Evolutionary conservation across 140 eudicot genomes (phyloP).

Genomic region (Anethum foeniculum): DNA sequence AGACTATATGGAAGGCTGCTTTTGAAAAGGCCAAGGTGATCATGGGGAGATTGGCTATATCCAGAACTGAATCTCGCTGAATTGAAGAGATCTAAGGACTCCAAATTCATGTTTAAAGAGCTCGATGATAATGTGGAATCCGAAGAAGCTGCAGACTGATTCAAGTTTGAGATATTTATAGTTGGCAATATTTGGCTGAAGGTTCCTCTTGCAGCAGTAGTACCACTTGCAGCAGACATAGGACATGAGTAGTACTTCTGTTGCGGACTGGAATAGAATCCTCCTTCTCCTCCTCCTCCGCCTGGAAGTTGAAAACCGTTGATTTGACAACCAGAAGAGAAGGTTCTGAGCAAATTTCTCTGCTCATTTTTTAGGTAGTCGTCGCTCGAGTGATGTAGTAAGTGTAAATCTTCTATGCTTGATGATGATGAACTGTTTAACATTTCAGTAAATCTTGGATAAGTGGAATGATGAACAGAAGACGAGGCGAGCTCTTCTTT

Average conservation of each 20-base stretch:
- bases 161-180: slow-evolving; percentile 47
- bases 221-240: slow-evolving; percentile 3
- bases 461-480: slow-evolving; percentile 22
- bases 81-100: slow-evolving; percentile 64
- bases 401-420: slow-evolving; percentile 33
- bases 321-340: slow-evolving; percentile 44
- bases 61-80: slow-evolving; percentile 49
- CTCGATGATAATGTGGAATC: slow-evolving; percentile 21
- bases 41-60: slow-evolving; percentile 26
- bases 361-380: slow-evolving; percentile 26
- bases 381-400: slow-evolving; percentile 15
- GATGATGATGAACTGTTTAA: slow-evolving; percentile 33
- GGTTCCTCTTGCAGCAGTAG: slow-evolving; percentile 21
- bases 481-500: slow-evolving; percentile 39
- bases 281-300: slow-evolving; percentile 11
- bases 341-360: slow-evolving; percentile 30
- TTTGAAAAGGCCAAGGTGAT: slow-evolving; percentile 39
- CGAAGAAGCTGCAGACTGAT: slow-evolving; percentile 18
- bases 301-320: slow-evolving; percentile 28
- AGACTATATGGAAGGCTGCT: slow-evolving; percentile 39
- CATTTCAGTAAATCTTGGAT: slow-evolving; percentile 45
- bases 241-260: slow-evolving; percentile 20
- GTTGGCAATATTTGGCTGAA: slow-evolving; percentile 74
- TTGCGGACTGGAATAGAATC: slow-evolving; percentile 13
- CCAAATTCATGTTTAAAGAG: slow-evolving; percentile 61